Evolutionary conservation across 192 early-diverging fungal genomes (phyloP), one percentile per base, ranked within the genome.

Genomic region (Podila horticola): DNA sequence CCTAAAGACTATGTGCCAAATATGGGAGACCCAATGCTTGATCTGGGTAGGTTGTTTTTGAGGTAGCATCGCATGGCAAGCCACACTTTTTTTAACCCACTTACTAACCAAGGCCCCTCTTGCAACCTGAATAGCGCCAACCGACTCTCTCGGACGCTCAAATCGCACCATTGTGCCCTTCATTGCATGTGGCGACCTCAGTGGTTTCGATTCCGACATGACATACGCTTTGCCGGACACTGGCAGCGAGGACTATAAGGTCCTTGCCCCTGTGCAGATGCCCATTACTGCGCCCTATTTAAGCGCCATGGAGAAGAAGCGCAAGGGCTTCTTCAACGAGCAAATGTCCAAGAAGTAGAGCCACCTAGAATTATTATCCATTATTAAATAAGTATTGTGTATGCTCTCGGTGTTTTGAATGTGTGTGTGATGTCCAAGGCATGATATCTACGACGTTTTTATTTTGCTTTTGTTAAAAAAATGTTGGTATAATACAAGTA

Each of bases 221-320:
- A 96, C 95, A 1, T 97, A 97, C 75, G 84, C 91, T 19, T 81
- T 92, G 24, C 87, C 90, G 19, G 88, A 87, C 66, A 69, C 74
- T 65, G 73, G 67, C 64, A 71, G 36, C n/a, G 67, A 64, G 50
- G 69, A 65, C 13, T 81, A 79, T 50, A 74, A 66, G 36, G 73
- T 77, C 58, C 75, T 93, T 45, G 91, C 92, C 17, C 95, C 96
- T 5, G 83, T 94, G 26, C 96, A 98, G 71, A 83, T 90, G 68
- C 96, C 96, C 9, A 97, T 97, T 71, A 92, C 87, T 48, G 95
- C 97, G 22, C 95, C 97, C 8, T 97, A 98, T 87, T 88, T 94
- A 65, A 92, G 89, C 57, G 94, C 93, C 6, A 88, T 96, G 29
- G 90, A 92, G 51, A 84, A 93, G 69, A 93, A 93, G 62, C 90